A percentile compares a stretch with the other conserved stretches of the same genome.
Conservation (phyloP, 2,329 filamentous ascomycete genomes). For the Colletotrichum somersetense region DNA sequence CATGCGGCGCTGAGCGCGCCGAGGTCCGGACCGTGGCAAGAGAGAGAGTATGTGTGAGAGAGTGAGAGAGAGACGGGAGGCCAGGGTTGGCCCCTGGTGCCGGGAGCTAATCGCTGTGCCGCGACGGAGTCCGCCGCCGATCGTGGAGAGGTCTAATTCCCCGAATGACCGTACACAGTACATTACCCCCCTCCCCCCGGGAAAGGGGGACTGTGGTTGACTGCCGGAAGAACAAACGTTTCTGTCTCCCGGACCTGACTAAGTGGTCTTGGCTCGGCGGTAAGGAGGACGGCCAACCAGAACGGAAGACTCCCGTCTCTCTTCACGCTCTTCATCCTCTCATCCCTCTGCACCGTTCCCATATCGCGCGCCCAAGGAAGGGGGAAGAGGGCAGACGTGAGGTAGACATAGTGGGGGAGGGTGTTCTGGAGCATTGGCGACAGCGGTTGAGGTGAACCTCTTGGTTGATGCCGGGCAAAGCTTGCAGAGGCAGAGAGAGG, state of each 20-base stretch:
- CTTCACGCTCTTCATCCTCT: neutral
- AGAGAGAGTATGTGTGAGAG: neutral
- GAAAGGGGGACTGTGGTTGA: neutral
- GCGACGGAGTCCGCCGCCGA: conserved; percentile 37
- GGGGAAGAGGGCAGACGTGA: neutral
- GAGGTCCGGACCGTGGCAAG: conserved; percentile 7
- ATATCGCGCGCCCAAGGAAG: neutral
- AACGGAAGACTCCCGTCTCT: neutral
- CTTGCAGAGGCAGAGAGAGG: conserved; percentile 22
- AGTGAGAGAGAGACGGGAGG: neutral
- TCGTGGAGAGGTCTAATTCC: conserved; percentile 29
- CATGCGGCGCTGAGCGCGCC: neutral
- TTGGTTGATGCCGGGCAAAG: conserved; percentile 38
- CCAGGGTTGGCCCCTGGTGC: conserved; percentile 28
- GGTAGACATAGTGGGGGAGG: neutral
- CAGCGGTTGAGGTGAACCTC: conserved; percentile 36
- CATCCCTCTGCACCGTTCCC: neutral
- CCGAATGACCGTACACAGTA: conserved; percentile 20
- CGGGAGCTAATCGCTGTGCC: conserved; percentile 39
- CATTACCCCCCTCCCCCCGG: neutral
- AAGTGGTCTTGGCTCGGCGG: conserved; percentile 17
- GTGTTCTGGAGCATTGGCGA: conserved; percentile 28
- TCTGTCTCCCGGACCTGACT: conserved; percentile 16
- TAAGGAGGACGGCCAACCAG: neutral
- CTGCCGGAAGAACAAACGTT: conserved; percentile 23